Evolutionary conservation across 352 stramenopile genomes (phyloP), one percentile per base, ranked within the genome.

Genomic region (Globisporangium nunn): DNA sequence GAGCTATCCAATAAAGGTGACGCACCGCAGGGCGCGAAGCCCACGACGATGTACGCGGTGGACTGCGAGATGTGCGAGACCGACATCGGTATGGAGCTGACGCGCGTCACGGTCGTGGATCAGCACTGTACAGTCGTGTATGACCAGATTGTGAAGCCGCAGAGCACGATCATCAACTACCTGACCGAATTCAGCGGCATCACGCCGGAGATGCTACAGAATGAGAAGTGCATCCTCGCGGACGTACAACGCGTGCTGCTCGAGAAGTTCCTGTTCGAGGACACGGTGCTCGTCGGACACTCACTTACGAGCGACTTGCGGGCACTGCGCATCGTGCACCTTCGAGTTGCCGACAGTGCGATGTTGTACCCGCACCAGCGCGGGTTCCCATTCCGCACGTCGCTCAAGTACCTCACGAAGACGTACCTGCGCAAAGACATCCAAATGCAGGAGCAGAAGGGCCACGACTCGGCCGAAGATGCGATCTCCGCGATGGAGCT

Each of bases 51-150:
- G 44, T 83, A 86, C 54, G 86, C 81, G n/a, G 49, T 96, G 45
- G 87, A 96, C 54, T 96, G 87, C 62, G 87, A 96, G 57, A 96
- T 96, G 87, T 93, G 85, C 52, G 80, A 94, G 64, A 96, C 87
- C 2, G 85, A 88, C 48, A 65, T 93, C 33, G 87, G 87, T 29
- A 82, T 84, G 67, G 83, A 93, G 59, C 67, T 95, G 17, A 93
- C 87, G 48, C 83, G 87, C 28, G 70, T 93, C 41, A 95, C 87
- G 1, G 70, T 93, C 3, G 81, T 94, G 6, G 69, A 94, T 40
- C 64, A 73, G 10, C 47, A 70, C 8, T 70, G 78, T 1, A 33
- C 50, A 6, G 69, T 88, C n/a, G 78, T 94, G 14, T 93, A 93
- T 61, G 84, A 96, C 56, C 66, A 88, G 46, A 64, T 94, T 14